Percentiles rank a stretch among this genome's conserved stretches.
phyloP scores from a whole-genome alignment of 2,329 filamentous ascomycete genomes.

The Claviceps sorghi region DNA sequence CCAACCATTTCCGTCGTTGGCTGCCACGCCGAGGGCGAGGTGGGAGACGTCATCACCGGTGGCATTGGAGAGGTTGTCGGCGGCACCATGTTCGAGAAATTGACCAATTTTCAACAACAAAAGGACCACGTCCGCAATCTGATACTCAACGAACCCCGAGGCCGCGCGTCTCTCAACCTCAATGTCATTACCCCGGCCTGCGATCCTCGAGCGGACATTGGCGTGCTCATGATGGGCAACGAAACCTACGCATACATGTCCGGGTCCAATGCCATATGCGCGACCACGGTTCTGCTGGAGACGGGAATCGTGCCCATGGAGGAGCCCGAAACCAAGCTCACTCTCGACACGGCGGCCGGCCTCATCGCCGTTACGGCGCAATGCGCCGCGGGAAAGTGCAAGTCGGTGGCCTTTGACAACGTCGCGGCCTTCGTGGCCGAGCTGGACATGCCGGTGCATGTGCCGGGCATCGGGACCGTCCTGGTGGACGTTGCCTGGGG shows the following conservation, averaged over 20 bases:
- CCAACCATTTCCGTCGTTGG: constrained; percentile 17
- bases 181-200: constrained; percentile 29
- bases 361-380: constrained; percentile 25
- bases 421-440: constrained; percentile 27
- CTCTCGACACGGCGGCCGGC: constrained; percentile 29
- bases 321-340: constrained; percentile 26
- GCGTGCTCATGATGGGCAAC: constrained; percentile 31
- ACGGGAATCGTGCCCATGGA: constrained; percentile 31
- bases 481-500: constrained; percentile 30
- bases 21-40: constrained; percentile 26
- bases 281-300: constrained; percentile 29
- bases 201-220: constrained; percentile 27
- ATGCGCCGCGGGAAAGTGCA: constrained; percentile 28
- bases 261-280: constrained; percentile 29
- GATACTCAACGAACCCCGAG: constrained; percentile 31
- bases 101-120: constrained; percentile 25
- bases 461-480: constrained; percentile 25
- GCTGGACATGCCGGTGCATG: constrained; percentile 23
- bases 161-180: constrained; percentile 23
- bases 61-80: constrained; percentile 29
- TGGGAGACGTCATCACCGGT: constrained; percentile 33
- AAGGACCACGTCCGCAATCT: constrained; percentile 26
- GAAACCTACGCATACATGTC: constrained; percentile 27
- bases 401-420: constrained; percentile 29
- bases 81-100: constrained; percentile 33